phyloP scores from a whole-genome alignment of 2,329 filamentous ascomycete genomes.

The Apiospora saccharicola region DNA sequence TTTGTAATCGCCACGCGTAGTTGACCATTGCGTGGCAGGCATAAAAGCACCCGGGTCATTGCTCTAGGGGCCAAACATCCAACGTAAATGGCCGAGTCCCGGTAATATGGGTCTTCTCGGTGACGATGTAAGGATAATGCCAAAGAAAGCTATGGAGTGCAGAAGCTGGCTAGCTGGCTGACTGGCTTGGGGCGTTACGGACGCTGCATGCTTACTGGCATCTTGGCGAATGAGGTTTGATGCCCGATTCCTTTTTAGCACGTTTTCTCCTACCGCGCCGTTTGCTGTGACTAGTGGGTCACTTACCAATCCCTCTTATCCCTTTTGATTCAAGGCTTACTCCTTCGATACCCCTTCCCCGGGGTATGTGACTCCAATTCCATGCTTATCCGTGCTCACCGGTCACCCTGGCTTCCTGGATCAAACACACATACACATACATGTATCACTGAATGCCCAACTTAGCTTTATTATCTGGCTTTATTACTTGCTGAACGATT shows the following conservation, averaged over 20 bases:
- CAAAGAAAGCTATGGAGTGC: not conserved
- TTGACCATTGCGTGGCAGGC: no score
- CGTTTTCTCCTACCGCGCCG: not conserved
- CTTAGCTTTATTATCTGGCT: not conserved
- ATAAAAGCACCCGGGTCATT: no score
- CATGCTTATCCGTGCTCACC: not conserved
- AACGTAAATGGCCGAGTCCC: not conserved
- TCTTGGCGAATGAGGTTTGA: constrained; percentile 9
- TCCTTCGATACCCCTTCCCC: not conserved
- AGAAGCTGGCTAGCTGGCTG: not conserved
- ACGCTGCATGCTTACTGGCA: not conserved
- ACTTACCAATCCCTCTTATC: not conserved
- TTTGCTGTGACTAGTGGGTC: constrained; percentile 3
- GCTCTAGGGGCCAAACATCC: not conserved
- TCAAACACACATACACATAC: not conserved
- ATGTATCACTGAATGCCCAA: not conserved
- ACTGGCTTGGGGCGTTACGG: not conserved
- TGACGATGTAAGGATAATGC: not conserved
- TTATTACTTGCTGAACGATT: not conserved
- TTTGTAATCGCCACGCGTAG: not conserved
- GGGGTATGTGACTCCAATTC: not conserved
- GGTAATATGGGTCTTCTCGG: not conserved
- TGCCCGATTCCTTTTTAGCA: not conserved
- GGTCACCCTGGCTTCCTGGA: not conserved
- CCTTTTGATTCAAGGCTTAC: not conserved